These are phyloP conservation scores for Populus tomentosa DNA, from an alignment of 441 rosid genomes.

Conservation along the genomic window DNA sequence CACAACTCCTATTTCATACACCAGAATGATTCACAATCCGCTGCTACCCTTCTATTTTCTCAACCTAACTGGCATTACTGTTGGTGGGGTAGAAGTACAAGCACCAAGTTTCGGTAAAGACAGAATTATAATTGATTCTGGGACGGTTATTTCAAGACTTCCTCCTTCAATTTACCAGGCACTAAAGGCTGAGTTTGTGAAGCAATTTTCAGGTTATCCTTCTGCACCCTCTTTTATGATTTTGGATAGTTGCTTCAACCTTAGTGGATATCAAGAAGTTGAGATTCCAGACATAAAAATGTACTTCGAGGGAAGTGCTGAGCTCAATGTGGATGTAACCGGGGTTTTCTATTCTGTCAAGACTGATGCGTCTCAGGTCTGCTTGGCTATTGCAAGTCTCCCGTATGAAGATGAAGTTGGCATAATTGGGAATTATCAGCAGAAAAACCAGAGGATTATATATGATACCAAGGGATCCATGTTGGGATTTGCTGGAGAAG, in stretches of 20 bases:
- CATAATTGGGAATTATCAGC: conserved; percentile 83
- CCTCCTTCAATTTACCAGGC: conserved; percentile 74
- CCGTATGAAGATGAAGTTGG: conserved; percentile 59
- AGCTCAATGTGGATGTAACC: conserved; percentile 54
- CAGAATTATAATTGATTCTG: conserved; percentile 69
- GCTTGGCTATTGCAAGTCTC: conserved; percentile 87
- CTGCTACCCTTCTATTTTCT: conserved; percentile 69
- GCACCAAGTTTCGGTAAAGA: conserved; percentile 37
- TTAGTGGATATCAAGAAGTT: conserved; percentile 59
- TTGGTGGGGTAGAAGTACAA: conserved; percentile 55
- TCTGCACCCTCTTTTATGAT: conserved; percentile 62
- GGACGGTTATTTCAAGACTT: conserved; percentile 77
- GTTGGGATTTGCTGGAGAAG: conserved; percentile 75
- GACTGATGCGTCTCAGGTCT: conserved; percentile 73
- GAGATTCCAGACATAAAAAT: conserved; percentile 59
- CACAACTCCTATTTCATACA: conserved; percentile 56
- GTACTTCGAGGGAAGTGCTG: conserved; percentile 55
- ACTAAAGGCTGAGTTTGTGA: conserved; percentile 62
- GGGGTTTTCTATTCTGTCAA: conserved; percentile 80
- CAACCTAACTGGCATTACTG: conserved; percentile 60
- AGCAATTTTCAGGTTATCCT: conserved; percentile 63
- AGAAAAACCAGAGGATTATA: conserved; percentile 78
- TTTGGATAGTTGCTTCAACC: conserved; percentile 79
- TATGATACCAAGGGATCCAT: conserved; percentile 64
- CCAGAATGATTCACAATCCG: conserved; percentile 56